Base-by-base conservation (phyloP, 176 grass and related monocot genomes). In the Raddia guianensis region DNA sequence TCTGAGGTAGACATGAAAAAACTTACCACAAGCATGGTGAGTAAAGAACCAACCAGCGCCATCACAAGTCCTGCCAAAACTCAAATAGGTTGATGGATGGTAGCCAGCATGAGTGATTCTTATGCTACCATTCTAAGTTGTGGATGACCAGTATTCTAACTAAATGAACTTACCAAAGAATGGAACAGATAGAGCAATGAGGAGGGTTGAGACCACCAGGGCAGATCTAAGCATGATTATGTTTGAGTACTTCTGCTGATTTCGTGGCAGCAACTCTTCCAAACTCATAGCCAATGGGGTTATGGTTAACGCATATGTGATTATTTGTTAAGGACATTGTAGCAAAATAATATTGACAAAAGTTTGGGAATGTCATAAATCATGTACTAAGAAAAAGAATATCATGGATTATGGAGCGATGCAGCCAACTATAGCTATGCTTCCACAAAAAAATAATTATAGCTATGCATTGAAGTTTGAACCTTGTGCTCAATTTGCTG, bases 21-120 rank as follows among this genome's bases (percentile, higher is more conserved):
- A 76, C 83, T 89, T 95, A 95, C 95, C 78, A 98, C 90, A 65
- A 98, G 96, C 96, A 95, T 98, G 46, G 90, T 91, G 70, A 98
- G 79, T 50, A 98, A 84, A 82, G 96, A 98, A n/a, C 96, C 96
- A 72, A 98, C 83, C 32, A 98, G 91, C 35, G 96, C 81, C 92
- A 98, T 95, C 66, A 98, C 92, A 55, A 98, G 93, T 66, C 90
- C 96, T 98, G 86, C 75, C 8, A 33, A 87, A 43, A 46, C 4
- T 49, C 4, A 62, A 86, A 49, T 9, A 76, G 16, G 20, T 75
- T 59, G 33, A 7, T 56, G 15, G 37, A 65, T 65, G 12, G 15
- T 50, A 8, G 58, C 19, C 58, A 32, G 18, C 14, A 34, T 12
- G 14, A 49, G 63, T 63, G 4, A 42, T 59, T 32, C 18, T 8